phyloP scores from a whole-genome alignment of 108 stramenopile species.

The Discostella stelligeroides region DNA sequence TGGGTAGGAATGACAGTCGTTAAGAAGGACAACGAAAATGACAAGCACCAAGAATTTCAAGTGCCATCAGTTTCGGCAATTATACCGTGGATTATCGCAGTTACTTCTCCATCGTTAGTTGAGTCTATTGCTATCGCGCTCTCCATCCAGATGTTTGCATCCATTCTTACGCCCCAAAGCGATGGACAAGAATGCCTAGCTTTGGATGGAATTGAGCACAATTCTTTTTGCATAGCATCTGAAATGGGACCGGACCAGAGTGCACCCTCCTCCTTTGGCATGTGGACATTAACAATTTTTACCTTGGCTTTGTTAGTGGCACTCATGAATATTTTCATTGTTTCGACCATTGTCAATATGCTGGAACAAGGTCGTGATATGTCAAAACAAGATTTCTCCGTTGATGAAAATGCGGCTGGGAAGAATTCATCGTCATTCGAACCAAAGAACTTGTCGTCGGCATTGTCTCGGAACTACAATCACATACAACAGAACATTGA shows the following conservation, averaged over 20 bases:
- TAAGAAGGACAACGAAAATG: not conserved
- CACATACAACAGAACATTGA: constrained; percentile 15
- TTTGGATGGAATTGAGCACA: not conserved
- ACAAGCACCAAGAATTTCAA: not conserved
- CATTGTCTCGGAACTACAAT: not conserved
- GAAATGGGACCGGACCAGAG: not conserved
- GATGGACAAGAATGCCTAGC: constrained; percentile 5
- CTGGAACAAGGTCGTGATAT: constrained; percentile 8
- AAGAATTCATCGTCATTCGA: not conserved
- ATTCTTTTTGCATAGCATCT: not conserved
- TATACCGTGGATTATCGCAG: constrained; percentile 25
- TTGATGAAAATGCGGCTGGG: not conserved
- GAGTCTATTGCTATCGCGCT: constrained; percentile 22
- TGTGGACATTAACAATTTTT: not conserved
- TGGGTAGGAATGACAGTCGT: not conserved
- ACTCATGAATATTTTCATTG: not conserved
- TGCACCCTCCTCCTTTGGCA: not conserved
- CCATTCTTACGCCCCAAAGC: not conserved
- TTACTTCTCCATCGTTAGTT: constrained; percentile 30
- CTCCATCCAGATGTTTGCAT: constrained; percentile 16
- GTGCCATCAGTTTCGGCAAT: constrained; percentile 11
- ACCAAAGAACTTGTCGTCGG: not conserved
- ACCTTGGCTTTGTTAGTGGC: constrained; percentile 9
- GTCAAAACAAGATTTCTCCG: not conserved
- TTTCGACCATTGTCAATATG: constrained; percentile 1